Base-by-base conservation (phyloP, 106 monocot species). In the Alisma plantagoaquatica region DNA sequence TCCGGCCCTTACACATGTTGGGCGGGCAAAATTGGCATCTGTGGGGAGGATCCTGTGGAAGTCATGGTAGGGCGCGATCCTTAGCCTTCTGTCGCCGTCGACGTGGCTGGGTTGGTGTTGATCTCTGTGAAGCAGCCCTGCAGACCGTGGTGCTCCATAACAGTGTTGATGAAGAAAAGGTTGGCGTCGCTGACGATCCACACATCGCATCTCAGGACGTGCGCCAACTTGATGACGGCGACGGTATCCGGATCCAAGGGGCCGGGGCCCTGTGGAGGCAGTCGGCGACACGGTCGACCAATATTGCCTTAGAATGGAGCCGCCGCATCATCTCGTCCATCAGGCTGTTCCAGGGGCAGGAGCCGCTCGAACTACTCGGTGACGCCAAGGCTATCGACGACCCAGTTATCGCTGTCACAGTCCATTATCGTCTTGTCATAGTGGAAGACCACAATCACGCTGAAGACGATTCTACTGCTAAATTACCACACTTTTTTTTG, bases 391-490 rank as follows among this genome's bases (percentile, higher is more conserved):
- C n/a, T n/a, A n/a, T n/a, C n/a, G n/a, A n/a, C n/a, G n/a, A n/a
- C n/a, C n/a, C n/a, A n/a, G n/a, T n/a, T n/a, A n/a, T n/a, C 85
- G 59, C 76, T 85, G 62, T 85, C 85, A 63, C 79, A 76, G 51
- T 80, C 79, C 8, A 80, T 76, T 32, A 85, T 80, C 10, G 85
- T 85, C 66, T 79, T 80, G 66, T 85, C 85, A 51, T 80, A 85
- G 59, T 85, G 76, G 56, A 80, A 80, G 54, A 80, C 66, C n/a
- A 75, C 60, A 10, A 79, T n/a, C n/a, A n/a, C n/a, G n/a, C n/a
- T n/a, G n/a, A n/a, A n/a, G n/a, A n/a, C n/a, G n/a, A n/a, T n/a
- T n/a, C n/a, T n/a, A n/a, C n/a, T n/a, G n/a, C n/a, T n/a, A n/a
- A n/a, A n/a, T n/a, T n/a, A n/a, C n/a, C n/a, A n/a, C n/a, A n/a